Conservation (phyloP, 164 flowering plant genomes). For the Buxus sempervirens region DNA sequence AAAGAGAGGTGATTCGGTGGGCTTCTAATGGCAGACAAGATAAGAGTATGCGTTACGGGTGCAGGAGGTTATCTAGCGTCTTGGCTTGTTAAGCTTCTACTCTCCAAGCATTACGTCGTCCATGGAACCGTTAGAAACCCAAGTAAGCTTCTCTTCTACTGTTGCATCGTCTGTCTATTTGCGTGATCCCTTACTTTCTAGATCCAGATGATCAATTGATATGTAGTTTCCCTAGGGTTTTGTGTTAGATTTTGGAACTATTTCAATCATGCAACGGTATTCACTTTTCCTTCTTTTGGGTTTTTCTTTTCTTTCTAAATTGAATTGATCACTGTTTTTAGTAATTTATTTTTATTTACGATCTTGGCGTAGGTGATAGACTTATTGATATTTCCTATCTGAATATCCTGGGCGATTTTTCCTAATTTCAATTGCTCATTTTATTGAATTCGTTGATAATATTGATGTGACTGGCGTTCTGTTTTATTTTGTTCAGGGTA, state of each 20-base stretch:
- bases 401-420: too few relatives aligned
- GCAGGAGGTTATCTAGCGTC: slow-evolving; percentile 63
- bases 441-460: too few relatives aligned
- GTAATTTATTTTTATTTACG: too few relatives aligned
- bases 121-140: slow-evolving; percentile 65
- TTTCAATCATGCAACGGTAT: too few relatives aligned
- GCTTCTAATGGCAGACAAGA: slow-evolving; percentile 4
- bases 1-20: neutral
- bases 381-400: neutral
- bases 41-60: slow-evolving; percentile 60
- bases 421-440: too few relatives aligned
- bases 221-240: too few relatives aligned
- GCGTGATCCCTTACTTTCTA: neutral
- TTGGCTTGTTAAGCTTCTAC: slow-evolving; percentile 60
- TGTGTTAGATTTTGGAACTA: too few relatives aligned
- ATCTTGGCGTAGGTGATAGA: neutral
- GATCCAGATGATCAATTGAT: neutral
- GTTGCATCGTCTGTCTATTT: neutral
- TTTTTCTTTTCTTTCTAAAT: too few relatives aligned
- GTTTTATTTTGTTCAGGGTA: too few relatives aligned
- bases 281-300: neutral
- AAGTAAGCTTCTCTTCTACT: slow-evolving; percentile 21
- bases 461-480: too few relatives aligned
- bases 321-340: too few relatives aligned
- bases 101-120: slow-evolving; percentile 45